Conservation (phyloP, 2,329 filamentous ascomycete genomes). For the Trichoderma cornu-damae region DNA sequence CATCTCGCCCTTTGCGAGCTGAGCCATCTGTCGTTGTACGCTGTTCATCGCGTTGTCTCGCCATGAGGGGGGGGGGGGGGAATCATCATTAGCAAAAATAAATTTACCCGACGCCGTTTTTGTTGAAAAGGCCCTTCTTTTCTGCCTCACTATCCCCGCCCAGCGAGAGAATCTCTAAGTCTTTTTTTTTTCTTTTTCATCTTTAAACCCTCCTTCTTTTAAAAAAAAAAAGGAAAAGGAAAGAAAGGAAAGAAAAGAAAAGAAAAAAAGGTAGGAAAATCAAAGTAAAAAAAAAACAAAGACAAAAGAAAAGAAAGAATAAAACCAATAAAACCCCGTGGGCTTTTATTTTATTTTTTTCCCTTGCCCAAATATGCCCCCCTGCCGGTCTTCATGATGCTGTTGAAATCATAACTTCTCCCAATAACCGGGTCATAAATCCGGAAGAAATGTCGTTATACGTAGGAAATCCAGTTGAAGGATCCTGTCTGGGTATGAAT, state of each 20-base stretch:
- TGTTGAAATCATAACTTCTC: conserved; percentile 42
- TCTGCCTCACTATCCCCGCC: conserved; percentile 31
- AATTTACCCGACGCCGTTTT: conserved; percentile 33
- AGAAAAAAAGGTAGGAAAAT: neutral
- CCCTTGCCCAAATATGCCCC: conserved; percentile 32
- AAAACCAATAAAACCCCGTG: conserved; percentile 25
- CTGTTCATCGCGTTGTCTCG: conserved; percentile 24
- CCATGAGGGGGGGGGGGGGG: conserved; percentile 31
- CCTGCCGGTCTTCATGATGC: conserved; percentile 41
- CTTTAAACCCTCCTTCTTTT: too few species aligned
- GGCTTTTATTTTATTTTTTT: conserved; percentile 28
- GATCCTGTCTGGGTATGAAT: conserved; percentile 34
- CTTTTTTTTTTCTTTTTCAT: too few species aligned
- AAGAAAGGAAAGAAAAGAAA: too few species aligned
- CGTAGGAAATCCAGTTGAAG: conserved; percentile 39
- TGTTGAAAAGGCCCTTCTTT: conserved; percentile 40
- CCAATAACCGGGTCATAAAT: conserved; percentile 30
- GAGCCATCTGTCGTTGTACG: neutral
- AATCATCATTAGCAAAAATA: conserved; percentile 36
- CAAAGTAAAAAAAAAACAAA: neutral
- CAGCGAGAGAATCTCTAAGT: conserved; percentile 25
- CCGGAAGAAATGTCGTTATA: conserved; percentile 33
- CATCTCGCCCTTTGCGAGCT: conserved; percentile 3
- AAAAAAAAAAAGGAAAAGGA: too few species aligned
- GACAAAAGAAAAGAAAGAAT: too few species aligned